Evolutionary conservation across 192 early-diverging fungal genomes (phyloP), one percentile per base, ranked within the genome.

Genomic region (Entomortierella lignicola): DNA sequence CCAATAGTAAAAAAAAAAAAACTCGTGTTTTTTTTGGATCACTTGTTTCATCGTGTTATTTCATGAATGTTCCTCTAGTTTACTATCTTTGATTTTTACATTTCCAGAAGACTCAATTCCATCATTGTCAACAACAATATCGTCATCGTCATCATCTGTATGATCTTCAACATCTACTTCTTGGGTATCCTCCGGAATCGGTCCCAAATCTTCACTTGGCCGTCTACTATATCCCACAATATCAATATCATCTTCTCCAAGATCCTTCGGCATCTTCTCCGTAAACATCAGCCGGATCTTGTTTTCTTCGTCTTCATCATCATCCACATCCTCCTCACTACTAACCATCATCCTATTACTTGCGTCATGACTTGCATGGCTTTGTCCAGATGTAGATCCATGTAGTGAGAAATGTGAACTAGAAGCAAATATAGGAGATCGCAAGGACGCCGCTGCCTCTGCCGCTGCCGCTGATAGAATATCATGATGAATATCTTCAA

Each of bases 191-290:
- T 72, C 70, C 17, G 53, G 25, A 47, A 72, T 72, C 0, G 70
- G 47, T 15, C 32, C 23, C 26, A 72, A 39, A 23, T 72, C 70
- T 26, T 30, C 61, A 30, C 70, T 72, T 30, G 70, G 70, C 42
- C 55, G 55, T 42, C 70, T 39, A 1, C 70, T 58, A 42, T 63
- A 61, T 41, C 60, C 47, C 4, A 56, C 32, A 57, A 20, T 57
- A 31, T 53, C 58, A 30, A 30, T 30, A n/a, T 64, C 70, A 0
- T 71, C 69, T 44, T 75, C 64, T n/a, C 72, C 72, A 8, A 75
- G 34, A 47, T 77, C 72, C 47, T 77, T 77, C 26, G 72, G 72
- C 72, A 77, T 77, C 34, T 68, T 61, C 43, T 77, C 72, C 27
- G 72, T 68, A 61, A 63, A 77, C 53, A 68, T 62, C 17, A 50